Evolutionary conservation across 164 flowering plant species (phyloP), one percentile per base, ranked within the genome.

Genomic region (Pachysandra terminalis): DNA sequence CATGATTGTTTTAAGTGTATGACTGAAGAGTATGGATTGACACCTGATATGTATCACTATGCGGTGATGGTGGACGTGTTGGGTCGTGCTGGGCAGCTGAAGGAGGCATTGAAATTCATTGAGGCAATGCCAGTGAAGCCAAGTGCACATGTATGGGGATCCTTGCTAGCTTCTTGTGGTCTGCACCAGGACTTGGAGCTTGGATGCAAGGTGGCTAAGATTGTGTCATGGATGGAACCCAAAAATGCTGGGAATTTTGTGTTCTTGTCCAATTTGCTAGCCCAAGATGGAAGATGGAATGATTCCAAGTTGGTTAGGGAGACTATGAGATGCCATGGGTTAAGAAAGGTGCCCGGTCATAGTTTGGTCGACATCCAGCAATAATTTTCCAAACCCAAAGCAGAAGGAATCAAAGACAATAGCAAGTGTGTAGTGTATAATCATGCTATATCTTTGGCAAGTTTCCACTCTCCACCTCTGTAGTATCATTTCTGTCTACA

Each of bases 171-270:
- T 53, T 53, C 64, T 52, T 68, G 64, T 68, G 71, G 49, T 28
- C 49, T 59, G 19, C 71, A 68, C 55, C 64, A 68, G 19, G 71
- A 68, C 32, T 5, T 68, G 35, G 21, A 59, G 56, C 45, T 59
- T 51, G 64, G 58, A 32, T 40, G 35, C 32, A 49, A 68, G 27
- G 71, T 60, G 57, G 71, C 71, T 45, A 59, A 68, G 48, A 51
- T 68, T 12, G 28, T 68, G 58, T 5, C 59, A n/a, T 14, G 21
- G 14, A 60, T 68, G 71, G 71, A 68, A 51, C 71, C 71, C 16
- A 28, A 59, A 22, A 68, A 68, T 68, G 58, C 71, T 48, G 71
- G 64, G 28, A 68, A 59, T n/a, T 68, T 68, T 10, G 71, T 68
- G 64, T 35, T 68, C 56, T 26, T 68, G 64, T 59, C 58, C 15